Evolutionary conservation across 2,329 filamentous ascomycete genomes (phyloP), one percentile per base, ranked within the genome.

Genomic region (Pezicula radicicola): DNA sequence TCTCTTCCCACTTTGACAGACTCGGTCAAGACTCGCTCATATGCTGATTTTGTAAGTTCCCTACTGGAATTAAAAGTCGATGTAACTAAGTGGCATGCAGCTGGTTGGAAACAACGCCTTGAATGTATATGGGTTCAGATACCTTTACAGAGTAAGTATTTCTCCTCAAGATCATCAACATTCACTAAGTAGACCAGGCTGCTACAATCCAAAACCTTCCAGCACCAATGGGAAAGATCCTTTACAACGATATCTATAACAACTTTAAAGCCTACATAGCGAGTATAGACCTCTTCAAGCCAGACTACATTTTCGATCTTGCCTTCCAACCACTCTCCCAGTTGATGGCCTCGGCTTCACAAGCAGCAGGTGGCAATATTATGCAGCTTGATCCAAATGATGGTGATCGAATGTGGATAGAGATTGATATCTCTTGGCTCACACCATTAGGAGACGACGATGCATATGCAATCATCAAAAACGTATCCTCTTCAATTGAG

Each of bases 231-330:
- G 60, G 64, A 3, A 62, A 65, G 0, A 59, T 65, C 13, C 66
- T 72, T 51, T 69, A 72, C 53, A 51, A 51, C 16, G 65, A 68
- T 41, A 70, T 71, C 42, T 61, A 61, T 13, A 58, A 63, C 35
- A 64, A 67, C 41, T 67, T 65, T 47, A 46, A 51, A 6, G 16
- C 60, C 0, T 59, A 70, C 47, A 55, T 63, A 1, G 50, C 40
- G n/a, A 55, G 55, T 3, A 63, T 65, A 52, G 60, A 67, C 15
- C 61, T 55, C 21, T 55, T 55, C 43, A 44, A 55, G 13, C 55
- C 60, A 6, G 60, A 54, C 19, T 56, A 62, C 19, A 55, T 59
- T 5, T 59, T 63, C 28, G 63, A 59, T 12, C 52, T 68, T n/a
- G 66, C 67, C 42, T 68, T 66, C 56, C 67, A 70, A 56, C 66